Base-by-base conservation (phyloP, 495 filamentous ascomycete species). In the Durotheca rogersii region DNA sequence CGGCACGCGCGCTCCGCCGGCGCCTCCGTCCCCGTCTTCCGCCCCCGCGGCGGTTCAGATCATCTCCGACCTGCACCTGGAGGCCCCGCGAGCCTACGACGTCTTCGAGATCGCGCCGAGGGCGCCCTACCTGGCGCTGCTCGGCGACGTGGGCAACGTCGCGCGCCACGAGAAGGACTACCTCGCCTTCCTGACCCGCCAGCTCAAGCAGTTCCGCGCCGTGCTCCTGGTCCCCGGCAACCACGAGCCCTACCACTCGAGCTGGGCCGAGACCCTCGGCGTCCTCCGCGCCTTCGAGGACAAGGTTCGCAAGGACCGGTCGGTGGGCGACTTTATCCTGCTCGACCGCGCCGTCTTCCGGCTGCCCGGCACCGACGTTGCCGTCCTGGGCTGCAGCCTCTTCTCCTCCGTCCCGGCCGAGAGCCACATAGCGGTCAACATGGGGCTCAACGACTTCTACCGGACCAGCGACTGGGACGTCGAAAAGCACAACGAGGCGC, bases 11-110 rank as follows among this genome's bases (percentile, higher is more conserved):
- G n/a, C n/a, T n/a, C n/a, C n/a, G n/a, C n/a, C n/a, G n/a, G n/a
- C n/a, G n/a, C n/a, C n/a, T n/a, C n/a, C n/a, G n/a, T n/a, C n/a
- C n/a, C n/a, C n/a, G n/a, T n/a, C n/a, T n/a, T n/a, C n/a, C n/a
- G n/a, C n/a, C n/a, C n/a, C n/a, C n/a, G n/a, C n/a, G n/a, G 37
- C 32, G 19, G 31, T 83, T 42, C 81, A 83, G 50, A 73, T 81
- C 15, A 37, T 79, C 19, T 82, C 79, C 0, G 80, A 83, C 58
- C 68, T 83, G 2, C 80, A 83, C 52, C 64, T 83, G 1, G 77
- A 83, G 42, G 64, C 48, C 1, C 39, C 69, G 0, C 42, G 58
- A 17, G 56, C 63, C 17, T 82, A 82, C 56, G 68, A 75, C 48
- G 20, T 62, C 9, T 81, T 76, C 46, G 46, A 68, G 2, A 70